Evolutionary conservation across 352 stramenopile genomes (phyloP).

Genomic region (Pythium rishiriense): DNA sequence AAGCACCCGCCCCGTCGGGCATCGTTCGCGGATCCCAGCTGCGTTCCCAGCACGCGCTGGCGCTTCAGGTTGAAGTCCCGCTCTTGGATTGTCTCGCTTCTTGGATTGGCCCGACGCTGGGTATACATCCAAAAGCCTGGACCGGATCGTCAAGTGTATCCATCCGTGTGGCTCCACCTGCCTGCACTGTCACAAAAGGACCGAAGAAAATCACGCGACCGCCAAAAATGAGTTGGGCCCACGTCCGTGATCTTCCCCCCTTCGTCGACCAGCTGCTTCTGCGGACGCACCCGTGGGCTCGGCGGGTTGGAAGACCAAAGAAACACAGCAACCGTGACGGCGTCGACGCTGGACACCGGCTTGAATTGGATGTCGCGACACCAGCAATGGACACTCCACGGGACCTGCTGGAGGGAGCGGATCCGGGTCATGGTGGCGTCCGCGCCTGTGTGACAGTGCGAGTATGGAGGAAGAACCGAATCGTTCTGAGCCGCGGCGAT

Average conservation of each 20-base stretch:
- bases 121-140: not conserved
- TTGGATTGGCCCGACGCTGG: not conserved
- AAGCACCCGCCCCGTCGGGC: not conserved
- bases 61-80: constrained; percentile 13
- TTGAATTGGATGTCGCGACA: constrained; percentile 10
- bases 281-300: not conserved
- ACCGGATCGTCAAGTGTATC: constrained; percentile 8
- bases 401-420: constrained; percentile 13
- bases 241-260: not conserved
- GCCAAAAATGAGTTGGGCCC: constrained; percentile 10
- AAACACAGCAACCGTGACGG: not conserved
- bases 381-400: not conserved
- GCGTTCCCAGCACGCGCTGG: not conserved
- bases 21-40: constrained; percentile 4
- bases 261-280: constrained; percentile 11
- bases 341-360: not conserved
- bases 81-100: constrained; percentile 6
- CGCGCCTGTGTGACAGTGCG: not conserved
- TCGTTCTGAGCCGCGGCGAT: not conserved
- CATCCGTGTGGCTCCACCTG: not conserved
- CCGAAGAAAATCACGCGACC: not conserved
- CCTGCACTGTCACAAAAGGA: too few species aligned
- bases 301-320: not conserved
- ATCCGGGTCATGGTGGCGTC: constrained; percentile 4
- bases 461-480: not conserved